Base-by-base conservation (phyloP, 23 red algal species). In the Pyropia yezoensis region DNA sequence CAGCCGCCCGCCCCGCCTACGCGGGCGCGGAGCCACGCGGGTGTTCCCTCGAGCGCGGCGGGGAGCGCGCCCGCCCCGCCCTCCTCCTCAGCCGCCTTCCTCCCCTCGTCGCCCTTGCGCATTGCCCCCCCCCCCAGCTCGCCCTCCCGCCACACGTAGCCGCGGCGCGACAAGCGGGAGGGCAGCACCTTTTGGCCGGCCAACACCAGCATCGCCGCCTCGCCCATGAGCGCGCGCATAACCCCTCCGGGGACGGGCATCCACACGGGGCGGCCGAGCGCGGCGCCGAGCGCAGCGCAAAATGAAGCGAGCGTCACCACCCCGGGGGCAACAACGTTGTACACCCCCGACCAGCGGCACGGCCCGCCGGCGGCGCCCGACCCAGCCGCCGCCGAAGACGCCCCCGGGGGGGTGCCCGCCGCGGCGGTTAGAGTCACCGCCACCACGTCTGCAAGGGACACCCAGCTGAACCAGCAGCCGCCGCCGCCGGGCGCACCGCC, bases 401-500 rank as follows among this genome's bases (percentile, higher is more conserved):
- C 55, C 7, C 4, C 19, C 3, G 19, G 21, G 7, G 55, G 19
- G 25, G 19, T 21, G 55, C 12, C 19, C 25, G 21, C 55, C 55
- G 25, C 21, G 25, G 19, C 19, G 19, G 21, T 0, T 3, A 80
- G 17, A 3, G 67, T 72, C 14, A 87, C 20, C 7, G 22, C 21
- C 16, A 54, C 29, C 59, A 69, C 55, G 50, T 87, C 82, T 13
- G 7, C 58, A 1, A 78, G 25, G 20, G 70, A 65, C 11, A 87
- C 71, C 82, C 71, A 87, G 12, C 62, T 68, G 28, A 77, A 25
- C 73, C 71, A 77, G 33, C 85, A 78, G 52, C 39, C 24, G 23
- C 91, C 91, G 52, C 62, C 47, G 7, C 91, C 91, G 1, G 83
- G 71, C 51, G 91, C 69, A 2, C 91, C 91, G 26, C 91, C 91